Evolutionary conservation across 441 rosid genomes (phyloP).

Genomic region (Euphorbia schlechtendalii): DNA sequence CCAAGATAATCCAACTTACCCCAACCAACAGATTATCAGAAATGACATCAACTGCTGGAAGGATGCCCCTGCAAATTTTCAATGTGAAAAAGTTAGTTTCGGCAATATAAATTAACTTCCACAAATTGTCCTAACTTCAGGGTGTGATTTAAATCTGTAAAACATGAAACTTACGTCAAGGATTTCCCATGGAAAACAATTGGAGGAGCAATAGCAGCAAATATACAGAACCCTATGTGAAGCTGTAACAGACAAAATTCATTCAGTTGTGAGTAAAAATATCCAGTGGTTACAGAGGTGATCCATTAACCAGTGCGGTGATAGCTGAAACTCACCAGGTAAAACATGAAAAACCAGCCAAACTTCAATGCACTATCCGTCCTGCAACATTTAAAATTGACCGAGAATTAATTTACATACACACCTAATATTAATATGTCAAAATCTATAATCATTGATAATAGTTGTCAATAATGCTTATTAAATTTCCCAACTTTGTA

Average conservation of each 20-base stretch:
- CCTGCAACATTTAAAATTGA: no score
- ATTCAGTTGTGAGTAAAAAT: constrained; percentile 13
- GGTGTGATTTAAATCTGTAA: background rate
- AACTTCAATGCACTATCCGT: constrained; percentile 91
- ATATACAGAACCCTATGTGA: constrained; percentile 78
- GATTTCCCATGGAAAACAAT: constrained; percentile 83
- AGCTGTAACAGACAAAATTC: constrained; percentile 38
- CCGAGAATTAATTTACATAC: background rate
- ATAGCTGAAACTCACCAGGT: constrained; percentile 56
- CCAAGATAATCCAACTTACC: constrained; percentile 36
- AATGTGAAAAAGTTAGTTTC: constrained; percentile 7
- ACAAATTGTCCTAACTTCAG: background rate
- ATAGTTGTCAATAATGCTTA: background rate
- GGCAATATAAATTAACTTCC: background rate
- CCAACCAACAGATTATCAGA: constrained; percentile 57
- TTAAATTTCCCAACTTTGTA: background rate
- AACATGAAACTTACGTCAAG: constrained; percentile 62
- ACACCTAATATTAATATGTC: background rate
- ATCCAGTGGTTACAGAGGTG: background rate
- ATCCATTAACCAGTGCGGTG: background rate
- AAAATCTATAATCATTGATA: background rate
- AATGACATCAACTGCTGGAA: constrained; percentile 79
- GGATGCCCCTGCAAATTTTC: constrained; percentile 67
- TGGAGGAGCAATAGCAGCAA: constrained; percentile 97
- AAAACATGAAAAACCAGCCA: constrained; percentile 87